phyloP scores from a whole-genome alignment of 2,329 filamentous ascomycete genomes.

The Parastagonospora avenae region DNA sequence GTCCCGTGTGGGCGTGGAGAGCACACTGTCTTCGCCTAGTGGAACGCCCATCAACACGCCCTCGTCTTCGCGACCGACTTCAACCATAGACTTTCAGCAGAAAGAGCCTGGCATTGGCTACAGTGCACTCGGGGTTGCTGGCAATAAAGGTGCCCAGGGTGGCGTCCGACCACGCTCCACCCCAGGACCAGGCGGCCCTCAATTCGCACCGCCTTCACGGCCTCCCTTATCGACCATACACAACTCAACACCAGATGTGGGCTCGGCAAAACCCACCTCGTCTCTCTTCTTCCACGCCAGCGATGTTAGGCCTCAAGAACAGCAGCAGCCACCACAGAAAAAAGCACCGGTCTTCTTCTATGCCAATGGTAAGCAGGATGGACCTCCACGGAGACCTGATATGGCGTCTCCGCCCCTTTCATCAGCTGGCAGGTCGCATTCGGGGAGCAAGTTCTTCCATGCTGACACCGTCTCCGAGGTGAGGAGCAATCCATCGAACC shows the following conservation, averaged over 20 bases:
- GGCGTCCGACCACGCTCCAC: conserved; percentile 47
- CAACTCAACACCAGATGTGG: conserved; percentile 28
- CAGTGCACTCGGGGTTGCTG: conserved; percentile 26
- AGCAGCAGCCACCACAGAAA: conserved; percentile 39
- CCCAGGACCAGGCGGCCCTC: conserved; percentile 31
- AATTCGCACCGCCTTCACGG: conserved; percentile 28
- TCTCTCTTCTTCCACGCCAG: conserved; percentile 92
- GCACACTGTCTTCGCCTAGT: conserved; percentile 68
- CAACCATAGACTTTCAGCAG: conserved; percentile 34
- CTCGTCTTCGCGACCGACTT: conserved; percentile 40
- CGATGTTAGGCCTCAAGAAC: conserved; percentile 61
- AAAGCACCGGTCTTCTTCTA: conserved; percentile 58
- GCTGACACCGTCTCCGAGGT: conserved; percentile 61
- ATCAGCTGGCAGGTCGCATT: conserved; percentile 24
- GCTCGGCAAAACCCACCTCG: conserved; percentile 36
- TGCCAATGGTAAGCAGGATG: conserved; percentile 56
- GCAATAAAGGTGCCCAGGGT: conserved; percentile 21
- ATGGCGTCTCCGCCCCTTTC: conserved; percentile 45
- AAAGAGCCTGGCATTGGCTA: conserved; percentile 35
- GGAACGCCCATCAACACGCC: conserved; percentile 60
- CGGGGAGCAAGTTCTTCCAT: conserved; percentile 71
- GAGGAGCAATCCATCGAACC: conserved; percentile 38
- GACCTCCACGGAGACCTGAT: conserved; percentile 20
- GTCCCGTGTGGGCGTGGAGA: conserved; percentile 67
- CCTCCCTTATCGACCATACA: conserved; percentile 32